These are phyloP conservation scores for Tillandsia leiboldiana DNA, from an alignment of 176 grass and related monocot species.

Conservation along the genomic window DNA sequence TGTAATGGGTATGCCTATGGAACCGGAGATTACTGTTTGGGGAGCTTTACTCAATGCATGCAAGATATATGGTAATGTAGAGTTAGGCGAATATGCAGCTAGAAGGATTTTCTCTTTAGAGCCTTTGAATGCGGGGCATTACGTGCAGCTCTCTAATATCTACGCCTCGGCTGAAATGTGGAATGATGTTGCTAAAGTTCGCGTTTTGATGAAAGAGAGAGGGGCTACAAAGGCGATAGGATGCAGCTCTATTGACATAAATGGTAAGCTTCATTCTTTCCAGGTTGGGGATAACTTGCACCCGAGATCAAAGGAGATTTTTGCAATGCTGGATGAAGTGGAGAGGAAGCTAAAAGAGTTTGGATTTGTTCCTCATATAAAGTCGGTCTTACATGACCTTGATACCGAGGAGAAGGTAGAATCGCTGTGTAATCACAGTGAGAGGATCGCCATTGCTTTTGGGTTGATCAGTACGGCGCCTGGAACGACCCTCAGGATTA, in stretches of 20 bases:
- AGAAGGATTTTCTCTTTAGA: conserved; percentile 50
- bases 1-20: conserved; percentile 47
- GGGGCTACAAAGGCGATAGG: conserved; percentile 48
- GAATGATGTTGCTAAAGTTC: conserved; percentile 42
- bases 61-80: conserved; percentile 41
- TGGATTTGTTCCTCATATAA: conserved; percentile 17
- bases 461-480: conserved; percentile 12
- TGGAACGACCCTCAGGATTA: conserved; percentile 16
- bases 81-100: conserved; percentile 38
- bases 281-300: conserved; percentile 6
- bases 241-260: conserved; percentile 37
- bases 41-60: conserved; percentile 61
- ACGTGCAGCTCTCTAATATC: conserved; percentile 73
- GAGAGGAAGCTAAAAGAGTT: conserved; percentile 23
- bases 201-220: conserved; percentile 55
- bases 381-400: conserved; percentile 18
- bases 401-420: conserved; percentile 18
- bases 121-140: conserved; percentile 49
- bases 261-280: conserved; percentile 35
- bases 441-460: conserved; percentile 23
- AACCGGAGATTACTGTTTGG: conserved; percentile 55
- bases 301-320: conserved; percentile 14
- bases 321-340: conserved; percentile 8
- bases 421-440: conserved; percentile 19
- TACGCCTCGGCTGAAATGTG: conserved; percentile 65